Conservation (phyloP, 352 stramenopile species). For the Globisporangium cystogenes region DNA sequence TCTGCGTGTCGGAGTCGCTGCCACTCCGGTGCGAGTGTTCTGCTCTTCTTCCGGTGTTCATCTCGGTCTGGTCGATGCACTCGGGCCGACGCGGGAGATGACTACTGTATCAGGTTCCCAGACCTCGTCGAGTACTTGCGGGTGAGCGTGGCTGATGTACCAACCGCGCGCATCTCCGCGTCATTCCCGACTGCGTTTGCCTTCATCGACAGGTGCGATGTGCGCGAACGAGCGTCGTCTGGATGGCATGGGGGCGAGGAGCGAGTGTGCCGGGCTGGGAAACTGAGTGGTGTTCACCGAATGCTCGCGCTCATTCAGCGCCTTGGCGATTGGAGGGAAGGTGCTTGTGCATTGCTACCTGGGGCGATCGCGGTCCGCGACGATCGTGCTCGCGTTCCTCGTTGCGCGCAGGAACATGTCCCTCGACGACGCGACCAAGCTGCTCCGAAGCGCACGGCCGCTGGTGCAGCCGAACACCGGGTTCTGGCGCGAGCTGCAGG, state of each 20-base stretch:
- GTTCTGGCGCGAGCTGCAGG: conserved; percentile 46
- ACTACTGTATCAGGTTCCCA: conserved; percentile 24
- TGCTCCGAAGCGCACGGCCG: conserved; percentile 39
- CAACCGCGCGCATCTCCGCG: conserved; percentile 25
- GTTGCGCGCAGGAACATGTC: conserved; percentile 30
- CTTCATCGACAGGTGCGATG: conserved; percentile 56
- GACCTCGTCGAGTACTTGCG: conserved; percentile 48
- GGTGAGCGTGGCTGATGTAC: conserved; percentile 43
- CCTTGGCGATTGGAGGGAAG: conserved; percentile 28
- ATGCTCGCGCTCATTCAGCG: conserved; percentile 16
- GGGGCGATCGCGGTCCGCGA: conserved; percentile 58
- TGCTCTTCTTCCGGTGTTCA: background rate
- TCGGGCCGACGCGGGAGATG: background rate
- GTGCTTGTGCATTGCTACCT: conserved; percentile 79
- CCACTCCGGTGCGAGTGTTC: conserved; percentile 27
- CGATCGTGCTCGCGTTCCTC: conserved; percentile 63
- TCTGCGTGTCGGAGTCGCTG: conserved; percentile 46
- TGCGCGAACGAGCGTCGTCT: background rate
- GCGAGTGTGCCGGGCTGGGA: background rate
- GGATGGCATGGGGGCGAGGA: no score
- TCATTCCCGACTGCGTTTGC: conserved; percentile 38
- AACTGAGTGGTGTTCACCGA: background rate
- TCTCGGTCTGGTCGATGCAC: background rate
- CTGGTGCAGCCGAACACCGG: conserved; percentile 62
- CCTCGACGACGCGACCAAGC: conserved; percentile 30